Evolutionary conservation across 495 filamentous ascomycete genomes (phyloP), one percentile per base, ranked within the genome.

Genomic region (Talaromyces nanjingensis): DNA sequence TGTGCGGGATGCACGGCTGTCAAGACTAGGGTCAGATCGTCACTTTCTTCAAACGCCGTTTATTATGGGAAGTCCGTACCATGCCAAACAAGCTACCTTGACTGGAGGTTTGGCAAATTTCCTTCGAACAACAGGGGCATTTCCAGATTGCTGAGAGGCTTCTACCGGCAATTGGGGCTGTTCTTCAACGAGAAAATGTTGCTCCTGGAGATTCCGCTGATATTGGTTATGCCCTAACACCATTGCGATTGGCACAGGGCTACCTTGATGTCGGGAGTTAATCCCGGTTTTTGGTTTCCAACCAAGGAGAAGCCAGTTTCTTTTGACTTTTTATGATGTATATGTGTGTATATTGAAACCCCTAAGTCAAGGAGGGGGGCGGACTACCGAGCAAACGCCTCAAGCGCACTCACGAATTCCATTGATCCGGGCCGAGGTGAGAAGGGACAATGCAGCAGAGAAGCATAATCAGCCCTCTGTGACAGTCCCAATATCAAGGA

Each of bases 1-100:
- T 60, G 80, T 85, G 64, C 83, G 74, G 18, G 83, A 85, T 49
- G 81, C 77, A 66, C 83, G 83, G 71, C 84, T 85, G 60, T 65
- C 52, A 64, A 49, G 52, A 55, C 55, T 61, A 55, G 54, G 64
- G 39, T 65, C 56, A 57, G 62, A 18, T 55, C 61, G 11, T 63
- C 29, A 31, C 20, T 64, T 60, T 34, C 33, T 24, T 33, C 45
- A 33, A 49, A 20, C 24, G 12, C 53, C 27, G 53, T 22, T 25
- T 56, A 5, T 25, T 29, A 11, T 14, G 24, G 37, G 45, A 24
- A 31, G 47, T 59, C 27, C 81, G 72, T 75, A 86, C 84, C 85
- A 87, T 65, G 82, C 77, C 65, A 86, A 70, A 74, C 85, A 87
- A 24, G 84, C 85, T 68, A 84, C 79, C 71, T 87, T 87, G 25